phyloP scores from a whole-genome alignment of 2,329 filamentous ascomycete genomes.

The Coniochaeta sp. region DNA sequence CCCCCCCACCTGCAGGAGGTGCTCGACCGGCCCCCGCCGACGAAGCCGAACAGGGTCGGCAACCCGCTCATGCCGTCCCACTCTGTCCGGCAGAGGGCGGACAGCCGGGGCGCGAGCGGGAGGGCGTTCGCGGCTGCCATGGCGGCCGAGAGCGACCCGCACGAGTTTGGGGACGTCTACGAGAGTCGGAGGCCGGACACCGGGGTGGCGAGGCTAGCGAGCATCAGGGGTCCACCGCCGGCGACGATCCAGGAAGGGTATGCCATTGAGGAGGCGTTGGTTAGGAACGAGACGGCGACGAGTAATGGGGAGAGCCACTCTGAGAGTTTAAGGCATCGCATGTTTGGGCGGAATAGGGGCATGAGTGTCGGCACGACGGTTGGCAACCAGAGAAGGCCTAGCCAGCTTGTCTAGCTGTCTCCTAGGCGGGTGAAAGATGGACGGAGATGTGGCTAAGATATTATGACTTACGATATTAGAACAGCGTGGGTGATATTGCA shows the following conservation, averaged over 20 bases:
- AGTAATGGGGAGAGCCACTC: background rate
- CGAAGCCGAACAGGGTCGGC: background rate
- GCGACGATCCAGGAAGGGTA: background rate
- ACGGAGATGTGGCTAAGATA: background rate
- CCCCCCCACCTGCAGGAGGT: background rate
- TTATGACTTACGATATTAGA: background rate
- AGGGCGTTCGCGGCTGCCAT: background rate
- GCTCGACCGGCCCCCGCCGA: background rate
- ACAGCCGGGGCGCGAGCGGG: background rate
- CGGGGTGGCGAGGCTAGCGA: background rate
- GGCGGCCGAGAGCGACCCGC: background rate
- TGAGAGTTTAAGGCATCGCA: background rate
- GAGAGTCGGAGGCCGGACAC: background rate
- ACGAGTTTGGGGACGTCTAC: conserved; percentile 1
- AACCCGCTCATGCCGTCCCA: background rate
- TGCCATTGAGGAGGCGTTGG: background rate
- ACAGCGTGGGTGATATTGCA: background rate
- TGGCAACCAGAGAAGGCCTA: background rate
- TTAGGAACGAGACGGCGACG: background rate
- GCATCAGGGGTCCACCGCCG: background rate
- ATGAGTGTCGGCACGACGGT: background rate
- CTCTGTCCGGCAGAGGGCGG: background rate
- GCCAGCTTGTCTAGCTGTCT: background rate
- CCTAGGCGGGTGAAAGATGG: background rate
- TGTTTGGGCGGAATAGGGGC: background rate